Conservation (phyloP, 805 yeast genomes). For the Candida bentonensis region DNA sequence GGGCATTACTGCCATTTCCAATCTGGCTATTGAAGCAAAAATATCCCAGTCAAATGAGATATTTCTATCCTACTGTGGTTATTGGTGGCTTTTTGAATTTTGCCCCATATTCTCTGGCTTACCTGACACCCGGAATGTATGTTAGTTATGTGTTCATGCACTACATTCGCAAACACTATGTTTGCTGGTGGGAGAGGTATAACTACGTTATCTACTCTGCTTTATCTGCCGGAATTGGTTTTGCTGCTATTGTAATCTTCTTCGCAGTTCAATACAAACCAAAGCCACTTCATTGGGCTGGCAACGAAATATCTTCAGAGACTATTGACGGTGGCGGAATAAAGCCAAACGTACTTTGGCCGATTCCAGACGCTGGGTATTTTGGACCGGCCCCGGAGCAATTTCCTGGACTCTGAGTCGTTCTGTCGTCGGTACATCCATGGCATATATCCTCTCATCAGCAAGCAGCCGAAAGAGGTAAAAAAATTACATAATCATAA, state of each 20-base stretch:
- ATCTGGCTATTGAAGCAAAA: slow-evolving; percentile 11
- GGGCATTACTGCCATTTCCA: slow-evolving; percentile 20
- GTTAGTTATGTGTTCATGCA: slow-evolving; percentile 32
- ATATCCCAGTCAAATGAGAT: slow-evolving; percentile 8
- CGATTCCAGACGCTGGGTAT: slow-evolving; percentile 15
- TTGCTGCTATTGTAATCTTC: slow-evolving; percentile 31
- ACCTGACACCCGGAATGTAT: slow-evolving; percentile 5
- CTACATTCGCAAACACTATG: slow-evolving; percentile 26
- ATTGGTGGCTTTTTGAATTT: slow-evolving; percentile 31
- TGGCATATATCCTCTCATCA: background rate
- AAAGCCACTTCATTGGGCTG: slow-evolving; percentile 45
- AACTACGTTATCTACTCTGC: slow-evolving; percentile 36
- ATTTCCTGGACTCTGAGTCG: background rate
- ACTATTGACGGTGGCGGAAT: slow-evolving; percentile 12
- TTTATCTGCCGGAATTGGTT: slow-evolving; percentile 35
- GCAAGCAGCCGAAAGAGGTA: background rate
- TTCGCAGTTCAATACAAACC: slow-evolving; percentile 28
- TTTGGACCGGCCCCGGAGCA: slow-evolving; percentile 16
- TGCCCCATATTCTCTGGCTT: slow-evolving; percentile 8
- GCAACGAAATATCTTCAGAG: slow-evolving; percentile 25
- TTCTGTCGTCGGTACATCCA: too few relatives aligned
- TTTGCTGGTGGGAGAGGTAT: slow-evolving; percentile 41
- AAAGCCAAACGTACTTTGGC: slow-evolving; percentile 1
- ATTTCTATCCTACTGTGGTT: slow-evolving; percentile 31
- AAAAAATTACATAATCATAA: background rate